Conservation (phyloP, 2,329 filamentous ascomycete genomes). For the Colletotrichum spaethianum region DNA sequence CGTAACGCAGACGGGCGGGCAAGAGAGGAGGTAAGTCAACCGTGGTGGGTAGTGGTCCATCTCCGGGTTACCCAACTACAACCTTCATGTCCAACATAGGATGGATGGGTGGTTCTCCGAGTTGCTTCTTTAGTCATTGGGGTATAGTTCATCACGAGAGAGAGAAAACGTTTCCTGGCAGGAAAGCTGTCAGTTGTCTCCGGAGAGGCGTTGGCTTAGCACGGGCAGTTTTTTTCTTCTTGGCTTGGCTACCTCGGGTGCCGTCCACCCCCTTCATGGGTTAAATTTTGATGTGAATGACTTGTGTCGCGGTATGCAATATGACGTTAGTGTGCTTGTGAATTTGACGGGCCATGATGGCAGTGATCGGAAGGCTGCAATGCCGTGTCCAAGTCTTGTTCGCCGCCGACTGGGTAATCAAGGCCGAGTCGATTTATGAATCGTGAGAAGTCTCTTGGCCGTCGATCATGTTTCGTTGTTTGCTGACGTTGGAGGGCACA, state of each 20-base stretch:
- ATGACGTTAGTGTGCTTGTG: background rate
- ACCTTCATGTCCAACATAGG: background rate
- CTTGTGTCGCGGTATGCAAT: background rate
- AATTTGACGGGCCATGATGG: background rate
- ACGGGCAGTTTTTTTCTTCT: slow-evolving; percentile 15
- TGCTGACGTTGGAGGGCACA: background rate
- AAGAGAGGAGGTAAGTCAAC: background rate
- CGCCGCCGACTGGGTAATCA: background rate
- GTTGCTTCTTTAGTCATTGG: slow-evolving; percentile 4
- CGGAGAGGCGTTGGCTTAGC: slow-evolving; percentile 9
- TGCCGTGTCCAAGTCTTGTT: background rate
- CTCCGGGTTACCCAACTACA: background rate
- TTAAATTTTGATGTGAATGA: background rate
- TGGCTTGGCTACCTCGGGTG: background rate
- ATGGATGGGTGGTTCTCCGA: background rate
- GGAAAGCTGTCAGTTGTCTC: background rate
- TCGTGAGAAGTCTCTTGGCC: background rate
- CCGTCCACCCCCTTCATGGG: background rate
- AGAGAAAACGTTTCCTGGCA: background rate
- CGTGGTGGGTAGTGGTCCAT: background rate
- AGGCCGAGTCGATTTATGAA: background rate
- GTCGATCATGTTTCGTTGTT: slow-evolving; percentile 12
- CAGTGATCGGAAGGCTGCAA: background rate
- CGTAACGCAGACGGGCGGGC: slow-evolving; percentile 1
- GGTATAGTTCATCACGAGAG: background rate